Conservation (phyloP, 371 early-diverging fungal species). For the Saksenaea oblongispora region DNA sequence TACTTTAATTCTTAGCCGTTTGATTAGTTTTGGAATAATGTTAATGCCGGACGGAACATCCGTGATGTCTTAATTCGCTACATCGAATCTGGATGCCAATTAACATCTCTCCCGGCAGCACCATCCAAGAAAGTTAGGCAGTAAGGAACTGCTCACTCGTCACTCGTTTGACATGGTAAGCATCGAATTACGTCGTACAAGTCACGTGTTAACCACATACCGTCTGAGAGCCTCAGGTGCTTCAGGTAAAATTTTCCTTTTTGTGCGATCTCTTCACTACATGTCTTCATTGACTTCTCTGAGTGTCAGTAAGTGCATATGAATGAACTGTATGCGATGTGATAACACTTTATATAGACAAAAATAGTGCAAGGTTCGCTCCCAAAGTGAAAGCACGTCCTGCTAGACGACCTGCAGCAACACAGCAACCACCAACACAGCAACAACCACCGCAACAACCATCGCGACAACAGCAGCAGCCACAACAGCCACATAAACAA, state of each 20-base stretch:
- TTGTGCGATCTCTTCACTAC: background rate
- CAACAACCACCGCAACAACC: background rate
- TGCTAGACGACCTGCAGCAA: conserved; percentile 4
- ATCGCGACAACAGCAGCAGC: conserved; percentile 1
- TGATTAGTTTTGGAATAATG: too few species aligned
- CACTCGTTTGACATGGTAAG: too few species aligned
- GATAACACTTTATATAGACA: conserved; percentile 14
- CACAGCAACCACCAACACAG: background rate
- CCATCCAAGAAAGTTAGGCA: too few species aligned
- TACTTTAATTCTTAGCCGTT: too few species aligned
- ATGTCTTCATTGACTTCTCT: conserved; percentile 30
- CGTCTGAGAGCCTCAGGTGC: background rate
- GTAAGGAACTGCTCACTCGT: too few species aligned
- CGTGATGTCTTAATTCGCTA: too few species aligned
- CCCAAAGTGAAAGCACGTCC: conserved; percentile 25
- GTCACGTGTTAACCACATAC: too few species aligned
- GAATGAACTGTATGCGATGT: background rate
- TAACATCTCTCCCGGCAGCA: too few species aligned
- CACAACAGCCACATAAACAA: background rate
- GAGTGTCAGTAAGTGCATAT: conserved; percentile 23
- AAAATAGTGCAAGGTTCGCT: conserved; percentile 29
- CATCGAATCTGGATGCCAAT: too few species aligned
- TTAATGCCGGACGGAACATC: too few species aligned
- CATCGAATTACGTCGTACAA: too few species aligned
- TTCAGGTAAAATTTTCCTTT: background rate